Percentiles rank a stretch among this genome's conserved stretches.
These are phyloP conservation scores for Mortierella sp. DNA, from an alignment of 371 early-diverging fungal species.

Conservation along the genomic window DNA sequence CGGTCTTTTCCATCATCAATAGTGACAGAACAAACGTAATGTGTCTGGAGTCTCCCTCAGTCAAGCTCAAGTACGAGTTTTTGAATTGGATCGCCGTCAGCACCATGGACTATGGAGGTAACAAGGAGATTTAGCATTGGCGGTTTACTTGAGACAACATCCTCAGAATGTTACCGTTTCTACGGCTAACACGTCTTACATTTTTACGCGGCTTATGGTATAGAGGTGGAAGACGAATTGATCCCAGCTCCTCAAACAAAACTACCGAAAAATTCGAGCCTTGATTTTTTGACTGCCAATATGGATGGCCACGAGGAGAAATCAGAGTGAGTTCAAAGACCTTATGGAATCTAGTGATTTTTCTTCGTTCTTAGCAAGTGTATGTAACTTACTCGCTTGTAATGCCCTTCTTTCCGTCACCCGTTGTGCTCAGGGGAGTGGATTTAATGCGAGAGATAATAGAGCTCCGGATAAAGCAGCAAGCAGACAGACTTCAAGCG, in stretches of 20 bases:
- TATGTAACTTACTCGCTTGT: not conserved
- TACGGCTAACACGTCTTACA: not conserved
- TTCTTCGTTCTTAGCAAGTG: too few relatives aligned
- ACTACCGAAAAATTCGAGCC: too few relatives aligned
- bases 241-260: too few relatives aligned
- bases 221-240: too few relatives aligned
- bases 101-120: slow-evolving; percentile 32
- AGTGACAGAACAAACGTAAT: slow-evolving; percentile 40
- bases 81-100: slow-evolving; percentile 34
- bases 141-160: not conserved
- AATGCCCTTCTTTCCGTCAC: not conserved
- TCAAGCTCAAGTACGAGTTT: slow-evolving; percentile 45
- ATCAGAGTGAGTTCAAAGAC: too few relatives aligned
- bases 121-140: not conserved
- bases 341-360: too few relatives aligned
- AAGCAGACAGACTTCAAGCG: slow-evolving; percentile 17
- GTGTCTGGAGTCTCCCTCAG: slow-evolving; percentile 45
- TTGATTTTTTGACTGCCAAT: too few relatives aligned
- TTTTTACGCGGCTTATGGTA: too few relatives aligned
- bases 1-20: slow-evolving; percentile 36
- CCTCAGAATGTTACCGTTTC: not conserved
- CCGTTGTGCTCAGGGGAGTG: slow-evolving; percentile 10
- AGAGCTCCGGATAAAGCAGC: slow-evolving; percentile 21
- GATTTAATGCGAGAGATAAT: slow-evolving; percentile 27
- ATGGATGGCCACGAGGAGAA: too few relatives aligned